Evolutionary conservation across 2,329 filamentous ascomycete genomes (phyloP).

Genomic region (Cephalotrichum gorgonifer): DNA sequence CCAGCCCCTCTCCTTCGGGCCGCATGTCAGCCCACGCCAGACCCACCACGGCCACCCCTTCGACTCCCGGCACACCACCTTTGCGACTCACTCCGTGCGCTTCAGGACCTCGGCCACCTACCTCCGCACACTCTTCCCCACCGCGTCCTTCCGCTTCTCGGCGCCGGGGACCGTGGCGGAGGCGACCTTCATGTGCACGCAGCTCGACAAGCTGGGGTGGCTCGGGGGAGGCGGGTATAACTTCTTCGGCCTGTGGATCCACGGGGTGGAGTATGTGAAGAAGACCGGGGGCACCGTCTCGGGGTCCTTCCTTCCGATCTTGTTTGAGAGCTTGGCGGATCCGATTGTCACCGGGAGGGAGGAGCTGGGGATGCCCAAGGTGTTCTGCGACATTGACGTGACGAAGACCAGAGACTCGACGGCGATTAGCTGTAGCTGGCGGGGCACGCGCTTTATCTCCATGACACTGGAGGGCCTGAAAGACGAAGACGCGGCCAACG

Average conservation of each 20-base stretch:
- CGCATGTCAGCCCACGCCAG: conserved; percentile 13
- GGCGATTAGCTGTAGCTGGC: conserved; percentile 28
- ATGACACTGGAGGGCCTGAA: conserved; percentile 18
- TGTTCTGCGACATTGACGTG: conserved; percentile 40
- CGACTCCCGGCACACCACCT: conserved; percentile 16
- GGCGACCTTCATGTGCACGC: conserved; percentile 31
- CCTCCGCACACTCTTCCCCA: conserved; percentile 36
- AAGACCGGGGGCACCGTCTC: conserved; percentile 32
- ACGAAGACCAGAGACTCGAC: conserved; percentile 17
- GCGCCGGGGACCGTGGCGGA: conserved; percentile 30
- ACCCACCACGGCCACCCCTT: conserved; percentile 4
- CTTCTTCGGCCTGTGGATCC: conserved; percentile 49
- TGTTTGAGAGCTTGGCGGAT: conserved; percentile 49
- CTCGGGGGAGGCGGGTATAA: conserved; percentile 49
- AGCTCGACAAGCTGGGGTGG: conserved; percentile 44
- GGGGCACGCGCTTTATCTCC: conserved; percentile 27
- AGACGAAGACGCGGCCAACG: background rate
- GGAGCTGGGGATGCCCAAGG: conserved; percentile 52
- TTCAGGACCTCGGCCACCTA: conserved; percentile 39
- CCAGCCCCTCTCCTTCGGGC: conserved; percentile 13
- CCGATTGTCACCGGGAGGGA: conserved; percentile 50
- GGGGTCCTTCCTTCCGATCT: conserved; percentile 44
- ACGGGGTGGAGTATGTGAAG: conserved; percentile 47
- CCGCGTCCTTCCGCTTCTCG: conserved; percentile 27
- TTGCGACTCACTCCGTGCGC: conserved; percentile 33